Conservation (phyloP, 371 early-diverging fungal species). For the Mucor ambiguus region DNA sequence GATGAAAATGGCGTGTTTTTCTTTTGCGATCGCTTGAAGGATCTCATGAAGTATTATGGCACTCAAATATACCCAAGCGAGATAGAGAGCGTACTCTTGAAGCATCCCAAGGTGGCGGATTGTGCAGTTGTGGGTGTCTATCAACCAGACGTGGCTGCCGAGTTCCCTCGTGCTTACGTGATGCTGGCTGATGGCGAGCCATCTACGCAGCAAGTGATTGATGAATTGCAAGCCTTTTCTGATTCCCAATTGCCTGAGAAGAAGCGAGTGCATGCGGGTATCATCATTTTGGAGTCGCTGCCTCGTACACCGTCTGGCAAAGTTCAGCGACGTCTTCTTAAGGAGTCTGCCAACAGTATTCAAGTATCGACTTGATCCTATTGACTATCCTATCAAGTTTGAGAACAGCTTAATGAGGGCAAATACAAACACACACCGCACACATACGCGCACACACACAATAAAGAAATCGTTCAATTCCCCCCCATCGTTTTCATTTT, state of each 20-base stretch:
- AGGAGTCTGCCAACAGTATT: neutral
- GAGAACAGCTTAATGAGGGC: neutral
- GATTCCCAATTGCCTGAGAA: slow-evolving; percentile 63
- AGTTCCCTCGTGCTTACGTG: slow-evolving; percentile 74
- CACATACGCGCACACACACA: neutral
- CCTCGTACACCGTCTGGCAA: slow-evolving; percentile 61
- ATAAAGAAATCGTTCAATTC: neutral
- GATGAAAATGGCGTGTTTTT: slow-evolving; percentile 58
- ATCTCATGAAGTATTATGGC: slow-evolving; percentile 69
- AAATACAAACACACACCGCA: too few relatives aligned
- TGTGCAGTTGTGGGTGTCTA: slow-evolving; percentile 67
- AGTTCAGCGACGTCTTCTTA: slow-evolving; percentile 21
- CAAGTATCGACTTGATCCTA: neutral
- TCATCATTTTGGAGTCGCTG: slow-evolving; percentile 61
- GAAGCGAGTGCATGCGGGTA: slow-evolving; percentile 76
- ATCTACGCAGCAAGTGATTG: neutral
- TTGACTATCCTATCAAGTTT: neutral
- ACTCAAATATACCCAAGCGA: slow-evolving; percentile 32
- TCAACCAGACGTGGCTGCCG: slow-evolving; percentile 58
- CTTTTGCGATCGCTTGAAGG: slow-evolving; percentile 62
- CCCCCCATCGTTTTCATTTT: neutral
- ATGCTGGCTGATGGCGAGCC: slow-evolving; percentile 43
- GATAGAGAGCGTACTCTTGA: slow-evolving; percentile 45
- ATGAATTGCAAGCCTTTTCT: slow-evolving; percentile 47
- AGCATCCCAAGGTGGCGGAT: slow-evolving; percentile 71